Conservation (phyloP, 2,329 filamentous ascomycete species). For the Aureobasidium sp. region DNA sequence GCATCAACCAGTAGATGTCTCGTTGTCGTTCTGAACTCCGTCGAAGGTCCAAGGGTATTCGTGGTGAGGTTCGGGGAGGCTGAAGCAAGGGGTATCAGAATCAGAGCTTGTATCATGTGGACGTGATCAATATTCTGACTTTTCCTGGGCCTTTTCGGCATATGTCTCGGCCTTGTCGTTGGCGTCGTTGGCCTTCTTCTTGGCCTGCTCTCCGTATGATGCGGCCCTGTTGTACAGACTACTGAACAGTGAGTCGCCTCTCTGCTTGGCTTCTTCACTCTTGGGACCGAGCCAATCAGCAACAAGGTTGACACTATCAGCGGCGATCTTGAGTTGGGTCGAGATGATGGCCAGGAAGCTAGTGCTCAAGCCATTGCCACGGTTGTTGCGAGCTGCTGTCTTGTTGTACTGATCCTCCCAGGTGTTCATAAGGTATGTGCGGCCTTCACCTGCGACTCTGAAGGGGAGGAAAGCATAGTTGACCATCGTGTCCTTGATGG, state of each 20-base stretch:
- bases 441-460: conserved; percentile 15
- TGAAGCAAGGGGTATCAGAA: not conserved
- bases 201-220: conserved; percentile 17
- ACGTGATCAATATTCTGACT: conserved; percentile 2
- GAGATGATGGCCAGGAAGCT: conserved; percentile 25
- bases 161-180: conserved; percentile 20
- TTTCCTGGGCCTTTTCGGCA: conserved; percentile 19
- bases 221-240: conserved; percentile 19
- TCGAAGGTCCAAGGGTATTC: conserved; percentile 7
- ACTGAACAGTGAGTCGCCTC: conserved; percentile 21
- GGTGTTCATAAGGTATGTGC: conserved; percentile 23
- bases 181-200: conserved; percentile 19
- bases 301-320: conserved; percentile 24
- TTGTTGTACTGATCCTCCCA: conserved; percentile 30
- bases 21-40: not conserved
- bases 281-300: conserved; percentile 25
- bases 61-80: not conserved
- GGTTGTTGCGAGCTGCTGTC: conserved; percentile 25
- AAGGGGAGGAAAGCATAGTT: conserved; percentile 52
- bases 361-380: conserved; percentile 21
- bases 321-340: conserved; percentile 25
- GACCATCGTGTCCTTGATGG: conserved; percentile 50
- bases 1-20: not conserved
- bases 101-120: not conserved
- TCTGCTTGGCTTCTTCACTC: conserved; percentile 28